Evolutionary conservation across 805 yeast genomes (phyloP), one percentile per base, ranked within the genome.

Genomic region (Ogataea corticis): DNA sequence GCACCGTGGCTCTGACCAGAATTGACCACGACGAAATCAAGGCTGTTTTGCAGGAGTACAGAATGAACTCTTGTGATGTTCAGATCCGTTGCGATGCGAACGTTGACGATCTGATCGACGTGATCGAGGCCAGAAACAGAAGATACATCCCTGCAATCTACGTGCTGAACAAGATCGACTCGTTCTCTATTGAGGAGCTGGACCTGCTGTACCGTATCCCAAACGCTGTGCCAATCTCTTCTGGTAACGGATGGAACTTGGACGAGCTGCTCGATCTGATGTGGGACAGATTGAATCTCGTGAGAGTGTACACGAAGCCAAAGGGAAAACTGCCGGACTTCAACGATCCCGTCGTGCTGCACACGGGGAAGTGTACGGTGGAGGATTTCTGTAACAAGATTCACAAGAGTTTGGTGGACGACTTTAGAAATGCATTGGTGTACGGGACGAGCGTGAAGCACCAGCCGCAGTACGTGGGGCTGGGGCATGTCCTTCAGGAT

Each of bases 81-180:
- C 94, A 96, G 2, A 85, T 94, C 71, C 76, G 99, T 63, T 91
- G 98, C 66, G 99, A 94, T 67, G 99, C 99, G 17, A 88, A 96
- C 0, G 96, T 95, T 16, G 99, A 94, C 63, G 99, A 94, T 62
- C 73, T 94, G 57, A 94, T 94, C 58, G 99, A 94, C 65, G 87
- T 91, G 11, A 78, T 94, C 44, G 99, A 94, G 70, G 91, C 86
- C 4, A 84, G 86, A 46, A 82, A 87, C 59, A 83, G 99, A 71
- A 83, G 87, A 65, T 94, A 94, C 67, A 89, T 94, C 55, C 99
- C 99, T 2, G 98, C 96, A 1, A 75, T 94, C 45, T 94, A 94
- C 63, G 97, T 90, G 37, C 74, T 94, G 62, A 94, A 94, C 76
- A 94, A 94, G 70, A 92, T 94, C 61, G 99, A 94, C 68, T 84